Conservation (phyloP, 1,139 yeast genomes). For the Schwanniomyces etchellsii region DNA sequence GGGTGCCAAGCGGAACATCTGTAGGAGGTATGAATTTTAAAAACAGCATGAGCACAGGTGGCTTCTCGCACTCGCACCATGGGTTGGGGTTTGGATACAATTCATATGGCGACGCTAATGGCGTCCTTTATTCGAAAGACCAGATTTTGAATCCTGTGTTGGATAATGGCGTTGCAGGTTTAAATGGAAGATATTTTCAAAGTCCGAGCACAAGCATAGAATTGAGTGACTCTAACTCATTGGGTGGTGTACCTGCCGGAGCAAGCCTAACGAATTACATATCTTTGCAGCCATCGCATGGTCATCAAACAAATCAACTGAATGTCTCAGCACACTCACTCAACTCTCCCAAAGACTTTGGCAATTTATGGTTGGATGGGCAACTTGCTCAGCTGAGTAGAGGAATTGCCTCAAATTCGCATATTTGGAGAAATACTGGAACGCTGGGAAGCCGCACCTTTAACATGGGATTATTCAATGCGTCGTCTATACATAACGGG, state of each 20-base stretch:
- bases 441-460: not conserved
- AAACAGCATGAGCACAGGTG: not conserved
- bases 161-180: not conserved
- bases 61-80: not conserved
- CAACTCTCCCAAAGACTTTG: not conserved
- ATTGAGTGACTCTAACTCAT: not conserved
- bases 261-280: not conserved
- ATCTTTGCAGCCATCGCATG: not conserved
- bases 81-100: not conserved
- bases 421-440: not conserved
- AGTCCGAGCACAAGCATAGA: not conserved
- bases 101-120: too few relatives aligned
- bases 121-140: not conserved
- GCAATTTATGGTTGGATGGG: not conserved
- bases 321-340: not conserved
- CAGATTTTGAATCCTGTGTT: not conserved
- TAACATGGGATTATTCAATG: too few relatives aligned
- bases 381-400: not conserved
- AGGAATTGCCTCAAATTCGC: not conserved
- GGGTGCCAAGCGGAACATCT: too few relatives aligned
- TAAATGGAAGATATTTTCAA: not conserved
- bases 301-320: not conserved
- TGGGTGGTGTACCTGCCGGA: not conserved
- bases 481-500: too few relatives aligned
- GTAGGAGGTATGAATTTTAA: not conserved